Base-by-base conservation (phyloP, 768 basidiomycete genomes). In the Roridomyces roridus region DNA sequence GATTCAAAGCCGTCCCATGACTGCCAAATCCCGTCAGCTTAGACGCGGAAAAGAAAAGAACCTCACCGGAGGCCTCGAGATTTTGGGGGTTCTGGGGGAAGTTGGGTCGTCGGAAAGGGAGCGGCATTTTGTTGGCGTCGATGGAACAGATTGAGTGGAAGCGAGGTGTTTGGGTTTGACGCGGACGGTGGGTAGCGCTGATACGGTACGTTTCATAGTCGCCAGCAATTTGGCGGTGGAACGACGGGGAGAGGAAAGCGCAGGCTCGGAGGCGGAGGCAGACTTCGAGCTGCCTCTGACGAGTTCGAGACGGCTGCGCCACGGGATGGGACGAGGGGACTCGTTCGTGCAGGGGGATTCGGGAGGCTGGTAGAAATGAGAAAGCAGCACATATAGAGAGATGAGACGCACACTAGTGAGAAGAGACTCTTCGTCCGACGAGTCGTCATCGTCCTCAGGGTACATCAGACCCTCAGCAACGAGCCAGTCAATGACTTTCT, bases 401-500 rank as follows among this genome's bases (percentile, higher is more conserved):
- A 35, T 14, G 35, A 18, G 9, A 50, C 58, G 3, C 29, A 60
- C 58, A 3, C n/a, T 29, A 10, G 15, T 3, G 15, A 4, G 24
- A 4, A 34, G 36, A 2, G 31, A 34, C 31, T 31, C 46, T 4
- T 48, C 29, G 8, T 45, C 51, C 6, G 31, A 11, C 14, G 51
- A 46, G 10, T 48, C 40, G 1, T 50, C 59, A 15, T 45, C 37
- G 2, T 21, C 42, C 4, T 60, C 57, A 5, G 53, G 23, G 2
- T 41, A 48, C 15, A 60, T 25, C 0, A 60, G 24, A 1, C 59
- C 59, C 10, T 44, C 54, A 4, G 25, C 10, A 5, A 56, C 20
- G 15, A 60, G 59, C 54, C 54, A 60, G 24, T 17, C 25, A 24
- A 47, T 34, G 18, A 60, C 54, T 31, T 42, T 47, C 59, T 60